These are phyloP conservation scores for Paramecium tetraurelia DNA, from an alignment of 73 alveolate genomes.

Conservation along the genomic window DNA sequence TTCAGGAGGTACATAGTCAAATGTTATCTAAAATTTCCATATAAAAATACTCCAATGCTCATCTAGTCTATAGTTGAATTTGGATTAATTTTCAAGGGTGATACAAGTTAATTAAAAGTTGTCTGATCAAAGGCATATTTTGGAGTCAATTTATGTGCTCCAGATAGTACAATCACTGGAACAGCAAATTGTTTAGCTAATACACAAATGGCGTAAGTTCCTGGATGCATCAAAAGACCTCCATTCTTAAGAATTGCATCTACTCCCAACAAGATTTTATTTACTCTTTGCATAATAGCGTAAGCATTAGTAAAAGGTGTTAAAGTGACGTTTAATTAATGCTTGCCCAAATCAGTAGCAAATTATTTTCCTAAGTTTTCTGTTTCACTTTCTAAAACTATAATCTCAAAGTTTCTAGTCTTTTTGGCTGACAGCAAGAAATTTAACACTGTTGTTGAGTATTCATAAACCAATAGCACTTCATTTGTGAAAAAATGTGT, in stretches of 20 bases:
- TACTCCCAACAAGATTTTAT: slow-evolving; percentile 10
- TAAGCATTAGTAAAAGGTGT: slow-evolving; percentile 30
- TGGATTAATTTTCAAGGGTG: neutral
- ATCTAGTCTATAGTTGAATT: neutral
- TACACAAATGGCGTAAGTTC: neutral
- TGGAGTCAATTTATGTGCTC: slow-evolving; percentile 6
- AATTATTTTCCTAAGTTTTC: neutral
- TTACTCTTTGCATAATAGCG: slow-evolving; percentile 27
- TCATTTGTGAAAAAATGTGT: slow-evolving; percentile 13
- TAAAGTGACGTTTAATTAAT: neutral
- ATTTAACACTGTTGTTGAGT: neutral
- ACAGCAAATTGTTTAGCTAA: neutral
- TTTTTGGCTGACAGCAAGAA: neutral
- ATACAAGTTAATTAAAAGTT: neutral
- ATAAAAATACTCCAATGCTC: neutral
- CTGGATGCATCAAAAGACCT: neutral
- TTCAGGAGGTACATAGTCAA: neutral
- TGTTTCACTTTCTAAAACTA: neutral
- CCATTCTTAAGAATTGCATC: slow-evolving; percentile 22
- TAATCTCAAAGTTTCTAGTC: neutral
- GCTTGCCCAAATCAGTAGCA: neutral
- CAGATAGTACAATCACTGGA: neutral
- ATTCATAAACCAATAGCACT: neutral
- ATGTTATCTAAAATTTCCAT: neutral
- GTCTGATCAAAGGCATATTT: neutral